A percentile compares a stretch with the other conserved stretches of the same genome.
phyloP scores from a whole-genome alignment of 169 alveolate genomes.

The Eimeria necatrix region DNA sequence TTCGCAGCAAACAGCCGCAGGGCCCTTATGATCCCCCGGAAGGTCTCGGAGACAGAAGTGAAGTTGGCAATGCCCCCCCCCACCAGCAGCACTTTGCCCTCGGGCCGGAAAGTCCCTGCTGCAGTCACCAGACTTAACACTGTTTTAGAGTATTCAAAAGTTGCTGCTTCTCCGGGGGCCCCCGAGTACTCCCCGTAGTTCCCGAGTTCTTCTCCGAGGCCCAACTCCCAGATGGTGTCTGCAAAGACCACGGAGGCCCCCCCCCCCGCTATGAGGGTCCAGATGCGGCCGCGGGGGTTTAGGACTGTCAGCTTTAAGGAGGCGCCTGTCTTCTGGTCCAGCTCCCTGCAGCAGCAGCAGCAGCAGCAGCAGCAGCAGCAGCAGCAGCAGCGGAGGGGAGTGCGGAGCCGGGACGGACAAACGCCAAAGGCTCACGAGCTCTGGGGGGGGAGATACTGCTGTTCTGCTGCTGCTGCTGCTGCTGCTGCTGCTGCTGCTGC shows the following conservation, averaged over 20 bases:
- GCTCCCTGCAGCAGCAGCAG: slow-evolving; percentile 37
- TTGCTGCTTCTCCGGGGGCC: slow-evolving; percentile 83
- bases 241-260: slow-evolving; percentile 85
- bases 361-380: no score
- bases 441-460: no score
- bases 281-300: slow-evolving; percentile 84
- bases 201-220: slow-evolving; percentile 82
- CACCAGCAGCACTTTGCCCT: slow-evolving; percentile 82
- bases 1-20: slow-evolving; percentile 19
- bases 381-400: no score
- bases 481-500: no score
- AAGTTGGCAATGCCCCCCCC: slow-evolving; percentile 87
- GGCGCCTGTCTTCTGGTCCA: slow-evolving; percentile 85
- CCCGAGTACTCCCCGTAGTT: slow-evolving; percentile 86
- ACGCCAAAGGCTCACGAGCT: no score
- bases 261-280: slow-evolving; percentile 86
- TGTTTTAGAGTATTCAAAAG: slow-evolving; percentile 83
- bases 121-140: slow-evolving; percentile 77
- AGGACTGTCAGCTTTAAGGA: slow-evolving; percentile 83
- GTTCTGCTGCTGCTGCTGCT: no score
- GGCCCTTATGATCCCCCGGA: slow-evolving; percentile 70
- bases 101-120: slow-evolving; percentile 76
- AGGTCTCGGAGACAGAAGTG: slow-evolving; percentile 84
- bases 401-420: no score
- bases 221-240: slow-evolving; percentile 83